A percentile compares a stretch with the other conserved stretches of the same genome.
Conservation (phyloP, 257 asterid genomes). For the Nicotiana undulata region DNA sequence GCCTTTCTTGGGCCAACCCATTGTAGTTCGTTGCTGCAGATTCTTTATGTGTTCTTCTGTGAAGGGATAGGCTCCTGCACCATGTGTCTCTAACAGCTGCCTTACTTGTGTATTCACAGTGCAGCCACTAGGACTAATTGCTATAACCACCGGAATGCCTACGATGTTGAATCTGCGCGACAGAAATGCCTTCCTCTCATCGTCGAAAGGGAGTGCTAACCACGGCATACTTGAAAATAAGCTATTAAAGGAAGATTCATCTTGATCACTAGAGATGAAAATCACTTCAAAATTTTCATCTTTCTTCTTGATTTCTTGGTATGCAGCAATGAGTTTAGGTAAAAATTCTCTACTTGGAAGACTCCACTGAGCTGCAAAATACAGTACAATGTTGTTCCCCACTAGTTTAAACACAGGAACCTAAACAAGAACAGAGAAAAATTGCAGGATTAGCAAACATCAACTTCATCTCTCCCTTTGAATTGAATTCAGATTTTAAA, state of each 20-base stretch:
- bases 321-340: constrained; percentile 20
- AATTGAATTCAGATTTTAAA: neutral
- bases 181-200: constrained; percentile 14
- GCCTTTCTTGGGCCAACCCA: constrained; percentile 25
- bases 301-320: constrained; percentile 26
- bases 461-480: neutral
- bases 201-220: constrained; percentile 28
- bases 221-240: constrained; percentile 30
- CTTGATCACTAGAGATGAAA: constrained; percentile 30
- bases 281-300: constrained; percentile 17
- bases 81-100: constrained; percentile 20
- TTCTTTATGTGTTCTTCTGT: constrained; percentile 12
- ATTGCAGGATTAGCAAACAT: neutral
- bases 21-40: constrained; percentile 13
- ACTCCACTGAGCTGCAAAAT: constrained; percentile 33
- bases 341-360: constrained; percentile 30
- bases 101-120: constrained; percentile 23
- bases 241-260: constrained; percentile 19
- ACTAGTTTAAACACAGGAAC: constrained; percentile 26
- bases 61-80: constrained; percentile 26
- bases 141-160: constrained; percentile 30
- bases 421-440: neutral
- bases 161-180: constrained; percentile 21
- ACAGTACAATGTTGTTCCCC: constrained; percentile 26
- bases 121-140: constrained; percentile 21